Percentiles rank a stretch among this genome's conserved stretches.
Evolutionary conservation across 805 yeast genomes (phyloP).

Genomic region (Kazachstania kunashirensis): DNA sequence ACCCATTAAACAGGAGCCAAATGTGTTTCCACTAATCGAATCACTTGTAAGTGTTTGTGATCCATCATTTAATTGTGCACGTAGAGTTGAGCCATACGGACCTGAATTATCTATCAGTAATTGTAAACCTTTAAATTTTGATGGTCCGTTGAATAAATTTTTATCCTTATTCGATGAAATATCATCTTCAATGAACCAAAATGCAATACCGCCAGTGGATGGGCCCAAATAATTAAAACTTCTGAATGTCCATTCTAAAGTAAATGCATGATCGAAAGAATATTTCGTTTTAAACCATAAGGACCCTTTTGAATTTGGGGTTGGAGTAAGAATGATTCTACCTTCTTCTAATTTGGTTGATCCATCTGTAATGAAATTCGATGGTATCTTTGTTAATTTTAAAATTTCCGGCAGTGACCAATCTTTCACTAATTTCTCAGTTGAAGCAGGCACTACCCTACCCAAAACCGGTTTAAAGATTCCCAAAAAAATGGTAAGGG

Average conservation of each 20-base stretch:
- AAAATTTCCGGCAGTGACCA: conserved; percentile 33
- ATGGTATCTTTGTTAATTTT: conserved; percentile 11
- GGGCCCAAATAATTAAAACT: conserved; percentile 43
- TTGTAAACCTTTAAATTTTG: conserved; percentile 53
- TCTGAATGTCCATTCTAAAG: conserved; percentile 55
- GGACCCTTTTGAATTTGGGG: conserved; percentile 33
- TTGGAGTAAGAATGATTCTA: conserved; percentile 43
- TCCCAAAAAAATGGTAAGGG: no score
- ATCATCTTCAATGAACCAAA: conserved; percentile 39
- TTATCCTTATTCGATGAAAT: conserved; percentile 17
- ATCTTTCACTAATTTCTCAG: background rate
- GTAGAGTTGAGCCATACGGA: conserved; percentile 40
- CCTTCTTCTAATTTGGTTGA: conserved; percentile 40
- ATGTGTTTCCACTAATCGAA: conserved; percentile 28
- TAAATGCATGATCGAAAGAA: conserved; percentile 35
- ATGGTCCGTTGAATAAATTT: conserved; percentile 45
- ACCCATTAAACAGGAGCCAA: conserved; percentile 48
- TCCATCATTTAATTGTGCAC: conserved; percentile 55
- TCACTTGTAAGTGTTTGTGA: conserved; percentile 25
- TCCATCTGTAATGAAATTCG: conserved; percentile 34
- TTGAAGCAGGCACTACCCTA: no score
- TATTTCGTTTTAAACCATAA: conserved; percentile 34
- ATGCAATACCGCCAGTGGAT: conserved; percentile 47
- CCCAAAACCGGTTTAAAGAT: no score
- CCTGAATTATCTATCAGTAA: conserved; percentile 46